phyloP scores from a whole-genome alignment of 768 basidiomycete species.

The Baorangia bicolor region DNA sequence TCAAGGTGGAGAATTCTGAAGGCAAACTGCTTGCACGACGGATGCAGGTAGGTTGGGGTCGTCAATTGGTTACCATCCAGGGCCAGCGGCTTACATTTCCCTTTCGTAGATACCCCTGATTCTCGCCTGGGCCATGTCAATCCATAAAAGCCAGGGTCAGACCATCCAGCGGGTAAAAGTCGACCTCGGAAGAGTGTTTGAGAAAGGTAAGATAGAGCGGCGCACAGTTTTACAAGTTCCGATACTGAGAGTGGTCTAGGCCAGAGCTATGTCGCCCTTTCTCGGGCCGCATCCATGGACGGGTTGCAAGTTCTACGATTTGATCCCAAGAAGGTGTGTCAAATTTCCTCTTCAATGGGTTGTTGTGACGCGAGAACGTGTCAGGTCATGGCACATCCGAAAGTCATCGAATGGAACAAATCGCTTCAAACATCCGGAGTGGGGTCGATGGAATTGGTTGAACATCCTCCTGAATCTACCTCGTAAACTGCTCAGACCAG shows the following conservation, averaged over 20 bases:
- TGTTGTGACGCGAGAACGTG: neutral
- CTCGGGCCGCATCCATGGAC: constrained; percentile 51
- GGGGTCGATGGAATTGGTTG: neutral
- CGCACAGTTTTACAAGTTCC: too few relatives aligned
- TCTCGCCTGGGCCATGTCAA: constrained; percentile 74
- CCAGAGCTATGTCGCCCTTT: constrained; percentile 50
- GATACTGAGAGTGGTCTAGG: constrained; percentile 26
- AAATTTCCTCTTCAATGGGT: neutral
- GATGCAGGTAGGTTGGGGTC: constrained; percentile 36
- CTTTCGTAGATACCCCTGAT: constrained; percentile 62
- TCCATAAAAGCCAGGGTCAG: constrained; percentile 78
- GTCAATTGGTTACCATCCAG: neutral
- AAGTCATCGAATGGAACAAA: constrained; percentile 44
- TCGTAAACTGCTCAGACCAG: neutral
- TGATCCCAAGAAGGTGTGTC: constrained; percentile 48
- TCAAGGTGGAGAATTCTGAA: constrained; percentile 51
- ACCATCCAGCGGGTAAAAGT: constrained; percentile 66
- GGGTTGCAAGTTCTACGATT: constrained; percentile 55
- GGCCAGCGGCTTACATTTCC: neutral
- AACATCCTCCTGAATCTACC: neutral
- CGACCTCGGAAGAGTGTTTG: constrained; percentile 66
- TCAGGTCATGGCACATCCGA: constrained; percentile 44
- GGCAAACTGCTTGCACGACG: constrained; percentile 48
- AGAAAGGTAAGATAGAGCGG: constrained; percentile 38
- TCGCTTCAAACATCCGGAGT: constrained; percentile 14